Evolutionary conservation across 352 stramenopile genomes (phyloP), one percentile per base, ranked within the genome.

Genomic region (Globisporangium splendens): DNA sequence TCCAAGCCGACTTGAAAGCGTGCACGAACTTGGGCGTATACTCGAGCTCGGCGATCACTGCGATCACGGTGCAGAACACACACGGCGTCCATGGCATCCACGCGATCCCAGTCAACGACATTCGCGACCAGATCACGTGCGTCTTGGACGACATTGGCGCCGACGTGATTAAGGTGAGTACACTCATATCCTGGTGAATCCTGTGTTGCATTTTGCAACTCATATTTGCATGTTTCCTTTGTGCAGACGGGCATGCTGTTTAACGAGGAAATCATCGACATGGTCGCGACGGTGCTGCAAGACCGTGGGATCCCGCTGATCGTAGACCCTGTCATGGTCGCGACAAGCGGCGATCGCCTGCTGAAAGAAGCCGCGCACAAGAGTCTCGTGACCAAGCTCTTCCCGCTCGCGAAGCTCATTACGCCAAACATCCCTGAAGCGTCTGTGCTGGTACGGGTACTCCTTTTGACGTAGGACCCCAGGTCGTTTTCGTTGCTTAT

Each of bases 341-440:
- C 87, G 0, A 97, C 89, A 13, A 97, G 82, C 66, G 62, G 91
- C 63, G 42, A 93, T 79, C 69, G 79, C 21, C 69, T 98, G 13
- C 71, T 98, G 43, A 72, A 96, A 42, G 77, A 87, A 13, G 74
- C 74, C 3, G 89, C 91, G 14, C 70, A 93, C 44, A 53, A 66
- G 12, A 73, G 72, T 33, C 79, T 98, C 41, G 79, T 93, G 53
- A 42, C 73, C 46, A 56, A 78, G 38, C 67, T 98, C 15, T 97
- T 98, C 62, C 91, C 93, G 11, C 72, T 88, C 47, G 85, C 81
- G 20, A 86, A 84, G 60, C 68, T 98, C 39, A 80, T 98, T 52
- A 98, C 93, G 35, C 95, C 95, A 21, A 98, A 98, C 64, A 94
- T 96, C 62, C 93, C 87, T n/a, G 95, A 98, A 68, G 93, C 92